Conservation (phyloP, 176 grass and related monocot species). For the Pharus latifolius region DNA sequence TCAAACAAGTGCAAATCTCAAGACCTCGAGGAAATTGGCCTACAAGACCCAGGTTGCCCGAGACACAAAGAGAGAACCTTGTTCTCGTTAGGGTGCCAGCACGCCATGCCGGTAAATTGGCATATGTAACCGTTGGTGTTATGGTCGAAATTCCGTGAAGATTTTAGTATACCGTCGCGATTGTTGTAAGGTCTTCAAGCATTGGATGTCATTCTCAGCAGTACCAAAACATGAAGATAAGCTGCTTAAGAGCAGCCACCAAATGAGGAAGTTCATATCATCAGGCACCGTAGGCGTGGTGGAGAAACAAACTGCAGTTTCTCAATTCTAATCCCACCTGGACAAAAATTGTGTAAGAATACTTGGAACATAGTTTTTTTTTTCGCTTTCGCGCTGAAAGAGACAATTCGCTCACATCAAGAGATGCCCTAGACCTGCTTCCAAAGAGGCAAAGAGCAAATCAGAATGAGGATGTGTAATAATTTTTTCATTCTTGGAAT, state of each 20-base stretch:
- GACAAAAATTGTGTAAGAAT: background rate
- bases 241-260: background rate
- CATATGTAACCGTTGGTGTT: background rate
- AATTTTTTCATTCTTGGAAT: too few relatives aligned
- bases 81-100: conserved; percentile 33
- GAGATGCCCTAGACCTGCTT: background rate
- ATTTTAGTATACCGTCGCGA: background rate
- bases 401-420: background rate
- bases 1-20: conserved; percentile 17
- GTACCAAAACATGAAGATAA: conserved; percentile 2
- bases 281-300: background rate
- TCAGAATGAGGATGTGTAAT: too few relatives aligned
- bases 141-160: conserved; percentile 27
- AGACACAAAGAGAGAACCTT: conserved; percentile 16
- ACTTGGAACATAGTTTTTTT: background rate
- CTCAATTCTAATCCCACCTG: background rate
- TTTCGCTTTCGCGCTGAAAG: too few relatives aligned
- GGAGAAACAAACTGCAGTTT: background rate
- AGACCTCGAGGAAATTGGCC: conserved; percentile 41
- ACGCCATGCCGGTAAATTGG: conserved; percentile 19
- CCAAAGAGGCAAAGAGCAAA: background rate
- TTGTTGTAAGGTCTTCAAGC: conserved; percentile 1
- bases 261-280: background rate
- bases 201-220: conserved; percentile 7
- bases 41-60: conserved; percentile 32